Percentiles rank a stretch among this genome's conserved stretches.
These are phyloP conservation scores for Sclerotinia spermophila DNA, from an alignment of 2,329 filamentous ascomycete species.

Conservation along the genomic window DNA sequence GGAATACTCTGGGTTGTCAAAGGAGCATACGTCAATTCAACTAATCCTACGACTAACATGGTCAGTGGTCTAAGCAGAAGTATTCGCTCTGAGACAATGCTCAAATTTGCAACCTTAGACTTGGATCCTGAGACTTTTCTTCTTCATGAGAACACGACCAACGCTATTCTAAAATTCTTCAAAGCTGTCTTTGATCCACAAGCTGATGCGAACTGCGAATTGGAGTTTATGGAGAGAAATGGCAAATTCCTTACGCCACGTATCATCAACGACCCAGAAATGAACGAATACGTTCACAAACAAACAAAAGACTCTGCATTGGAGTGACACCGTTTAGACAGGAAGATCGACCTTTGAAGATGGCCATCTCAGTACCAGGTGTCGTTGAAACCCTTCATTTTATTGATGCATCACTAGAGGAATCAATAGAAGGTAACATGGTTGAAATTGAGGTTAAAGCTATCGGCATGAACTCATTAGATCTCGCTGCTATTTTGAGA, in stretches of 20 bases:
- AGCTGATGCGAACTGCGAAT: neutral
- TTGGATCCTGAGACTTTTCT: neutral
- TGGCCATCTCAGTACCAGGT: constrained; percentile 30
- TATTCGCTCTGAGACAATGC: constrained; percentile 16
- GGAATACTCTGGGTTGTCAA: constrained; percentile 49
- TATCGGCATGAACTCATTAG: constrained; percentile 32
- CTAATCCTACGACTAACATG: constrained; percentile 32
- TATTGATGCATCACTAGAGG: constrained; percentile 24
- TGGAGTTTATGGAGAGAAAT: constrained; percentile 10
- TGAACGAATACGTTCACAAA: constrained; percentile 28
- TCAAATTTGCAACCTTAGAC: constrained; percentile 18
- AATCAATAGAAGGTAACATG: constrained; percentile 24
- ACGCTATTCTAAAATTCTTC: constrained; percentile 1
- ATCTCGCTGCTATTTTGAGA: constrained; percentile 37
- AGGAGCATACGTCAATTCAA: constrained; percentile 40
- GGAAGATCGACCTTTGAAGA: constrained; percentile 25
- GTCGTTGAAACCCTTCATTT: constrained; percentile 34
- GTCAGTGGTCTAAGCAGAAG: constrained; percentile 20
- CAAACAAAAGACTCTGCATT: constrained; percentile 9
- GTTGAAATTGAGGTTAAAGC: constrained; percentile 36
- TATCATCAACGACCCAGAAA: constrained; percentile 23
- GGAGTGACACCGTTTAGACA: constrained; percentile 15
- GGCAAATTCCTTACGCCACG: constrained; percentile 8
- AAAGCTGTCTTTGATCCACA: neutral
- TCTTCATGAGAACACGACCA: neutral